Evolutionary conservation across 2,329 filamentous ascomycete species (phyloP).

Genomic region (Xylogone sp.): DNA sequence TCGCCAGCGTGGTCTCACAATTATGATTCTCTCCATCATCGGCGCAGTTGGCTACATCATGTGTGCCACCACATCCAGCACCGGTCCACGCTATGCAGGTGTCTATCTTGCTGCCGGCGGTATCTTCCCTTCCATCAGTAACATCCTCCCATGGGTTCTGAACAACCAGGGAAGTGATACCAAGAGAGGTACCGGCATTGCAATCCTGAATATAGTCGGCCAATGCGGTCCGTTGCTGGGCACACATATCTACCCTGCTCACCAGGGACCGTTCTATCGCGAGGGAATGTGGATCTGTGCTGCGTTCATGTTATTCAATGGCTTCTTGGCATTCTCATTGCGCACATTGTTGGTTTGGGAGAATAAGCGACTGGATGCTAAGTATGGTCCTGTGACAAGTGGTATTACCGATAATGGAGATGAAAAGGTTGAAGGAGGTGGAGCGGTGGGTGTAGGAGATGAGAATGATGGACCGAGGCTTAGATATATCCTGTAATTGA

Average conservation of each 20-base stretch:
- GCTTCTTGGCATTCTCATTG: slow-evolving; percentile 47
- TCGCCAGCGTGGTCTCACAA: slow-evolving; percentile 59
- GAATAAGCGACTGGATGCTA: slow-evolving; percentile 55
- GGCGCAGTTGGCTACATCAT: slow-evolving; percentile 62
- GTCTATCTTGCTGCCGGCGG: slow-evolving; percentile 53
- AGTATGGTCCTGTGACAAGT: slow-evolving; percentile 23
- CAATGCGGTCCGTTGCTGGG: slow-evolving; percentile 62
- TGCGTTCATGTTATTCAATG: slow-evolving; percentile 58
- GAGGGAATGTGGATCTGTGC: slow-evolving; percentile 60
- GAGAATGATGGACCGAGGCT: slow-evolving; percentile 24
- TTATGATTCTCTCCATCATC: slow-evolving; percentile 51
- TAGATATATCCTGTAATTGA: slow-evolving; percentile 18
- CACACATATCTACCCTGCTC: slow-evolving; percentile 56
- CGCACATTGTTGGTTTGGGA: slow-evolving; percentile 53
- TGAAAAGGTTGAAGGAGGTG: slow-evolving; percentile 5
- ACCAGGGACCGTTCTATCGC: slow-evolving; percentile 40
- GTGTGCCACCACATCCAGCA: slow-evolving; percentile 49
- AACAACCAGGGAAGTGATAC: slow-evolving; percentile 69
- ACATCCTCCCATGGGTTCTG: slow-evolving; percentile 67
- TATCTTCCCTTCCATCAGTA: slow-evolving; percentile 65
- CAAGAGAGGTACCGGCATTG: slow-evolving; percentile 61
- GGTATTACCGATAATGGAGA: background rate
- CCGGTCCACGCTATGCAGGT: slow-evolving; percentile 41
- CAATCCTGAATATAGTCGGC: slow-evolving; percentile 64
- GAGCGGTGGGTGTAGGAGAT: slow-evolving; percentile 4